Evolutionary conservation across 805 yeast genomes (phyloP).

Genomic region (Metschnikowia sp.): DNA sequence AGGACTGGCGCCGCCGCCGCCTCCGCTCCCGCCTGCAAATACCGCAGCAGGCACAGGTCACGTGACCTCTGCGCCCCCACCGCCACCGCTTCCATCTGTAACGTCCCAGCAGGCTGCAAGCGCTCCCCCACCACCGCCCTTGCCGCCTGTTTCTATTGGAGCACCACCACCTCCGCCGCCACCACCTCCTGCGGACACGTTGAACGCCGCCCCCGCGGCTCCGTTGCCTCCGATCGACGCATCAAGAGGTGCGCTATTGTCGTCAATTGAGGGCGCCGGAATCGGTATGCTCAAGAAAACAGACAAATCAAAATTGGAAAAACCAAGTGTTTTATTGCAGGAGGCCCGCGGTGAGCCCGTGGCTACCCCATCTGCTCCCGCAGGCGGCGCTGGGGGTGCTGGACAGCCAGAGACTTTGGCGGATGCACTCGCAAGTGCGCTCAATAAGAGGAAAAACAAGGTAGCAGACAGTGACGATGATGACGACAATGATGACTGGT

Average conservation of each 20-base stretch:
- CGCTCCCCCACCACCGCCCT: conserved; percentile 30
- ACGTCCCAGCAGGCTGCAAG: conserved; percentile 8
- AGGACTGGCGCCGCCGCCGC: conserved; percentile 18
- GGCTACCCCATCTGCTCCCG: conserved; percentile 28
- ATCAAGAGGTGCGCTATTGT: conserved; percentile 76
- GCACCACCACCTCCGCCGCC: conserved; percentile 22
- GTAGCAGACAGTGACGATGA: conserved; percentile 81
- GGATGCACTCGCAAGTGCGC: conserved; percentile 84
- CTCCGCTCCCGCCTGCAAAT: conserved; percentile 20
- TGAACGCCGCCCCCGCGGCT: conserved; percentile 14
- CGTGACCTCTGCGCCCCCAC: conserved; percentile 8
- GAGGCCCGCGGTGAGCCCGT: conserved; percentile 66
- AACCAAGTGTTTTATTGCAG: conserved; percentile 67
- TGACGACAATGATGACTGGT: conserved; percentile 59
- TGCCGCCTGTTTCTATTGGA: conserved; percentile 2
- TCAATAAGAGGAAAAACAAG: conserved; percentile 75
- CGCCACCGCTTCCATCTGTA: conserved; percentile 19
- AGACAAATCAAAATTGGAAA: conserved; percentile 80
- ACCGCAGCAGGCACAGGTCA: conserved; percentile 12
- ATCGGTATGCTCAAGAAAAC: conserved; percentile 66
- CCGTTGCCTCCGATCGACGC: conserved; percentile 39
- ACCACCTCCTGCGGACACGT: neutral
- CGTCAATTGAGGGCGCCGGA: conserved; percentile 83
- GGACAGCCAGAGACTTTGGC: conserved; percentile 68
- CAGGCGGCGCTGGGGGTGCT: conserved; percentile 33